phyloP scores from a whole-genome alignment of 1,284 basidiomycete species.

The Trichosporon inkin region DNA sequence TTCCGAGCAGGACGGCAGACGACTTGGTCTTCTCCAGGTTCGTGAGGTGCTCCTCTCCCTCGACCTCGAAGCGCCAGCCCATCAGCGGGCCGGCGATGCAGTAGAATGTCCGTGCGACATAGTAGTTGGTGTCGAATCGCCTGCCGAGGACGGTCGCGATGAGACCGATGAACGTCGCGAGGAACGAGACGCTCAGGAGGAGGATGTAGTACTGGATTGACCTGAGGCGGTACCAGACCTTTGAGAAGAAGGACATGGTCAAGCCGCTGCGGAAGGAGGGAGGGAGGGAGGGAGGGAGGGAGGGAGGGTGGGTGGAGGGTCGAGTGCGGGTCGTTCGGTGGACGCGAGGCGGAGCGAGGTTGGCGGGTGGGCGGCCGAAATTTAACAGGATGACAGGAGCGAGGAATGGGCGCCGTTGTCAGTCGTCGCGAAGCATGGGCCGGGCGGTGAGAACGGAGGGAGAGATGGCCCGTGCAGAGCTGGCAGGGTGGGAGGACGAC shows the following conservation, averaged over 20 bases:
- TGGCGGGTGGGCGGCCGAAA: not conserved
- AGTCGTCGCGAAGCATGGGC: not conserved
- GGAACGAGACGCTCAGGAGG: slow-evolving; percentile 68
- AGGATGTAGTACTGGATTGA: slow-evolving; percentile 68
- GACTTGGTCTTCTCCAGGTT: slow-evolving; percentile 55
- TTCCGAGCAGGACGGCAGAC: slow-evolving; percentile 68
- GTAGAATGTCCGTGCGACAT: slow-evolving; percentile 85
- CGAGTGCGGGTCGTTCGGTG: slow-evolving; percentile 1
- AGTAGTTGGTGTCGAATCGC: slow-evolving; percentile 75
- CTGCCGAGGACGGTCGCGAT: slow-evolving; percentile 66
- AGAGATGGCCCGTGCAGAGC: not conserved
- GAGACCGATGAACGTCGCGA: slow-evolving; percentile 68
- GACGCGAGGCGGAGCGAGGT: not conserved
- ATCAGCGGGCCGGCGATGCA: slow-evolving; percentile 63
- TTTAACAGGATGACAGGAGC: not conserved
- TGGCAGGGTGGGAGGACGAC: not conserved
- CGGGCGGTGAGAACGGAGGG: not conserved
- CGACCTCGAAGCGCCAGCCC: slow-evolving; percentile 71
- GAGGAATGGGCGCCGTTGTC: not conserved
- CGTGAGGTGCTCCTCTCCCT: slow-evolving; percentile 76
- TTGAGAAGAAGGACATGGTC: slow-evolving; percentile 27
- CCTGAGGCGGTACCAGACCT: slow-evolving; percentile 58
- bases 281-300: not conserved
- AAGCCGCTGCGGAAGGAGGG: not conserved
- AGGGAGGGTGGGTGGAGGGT: not conserved